phyloP scores from a whole-genome alignment of 441 rosid genomes.

The Cnidoscolus chayamansa region DNA sequence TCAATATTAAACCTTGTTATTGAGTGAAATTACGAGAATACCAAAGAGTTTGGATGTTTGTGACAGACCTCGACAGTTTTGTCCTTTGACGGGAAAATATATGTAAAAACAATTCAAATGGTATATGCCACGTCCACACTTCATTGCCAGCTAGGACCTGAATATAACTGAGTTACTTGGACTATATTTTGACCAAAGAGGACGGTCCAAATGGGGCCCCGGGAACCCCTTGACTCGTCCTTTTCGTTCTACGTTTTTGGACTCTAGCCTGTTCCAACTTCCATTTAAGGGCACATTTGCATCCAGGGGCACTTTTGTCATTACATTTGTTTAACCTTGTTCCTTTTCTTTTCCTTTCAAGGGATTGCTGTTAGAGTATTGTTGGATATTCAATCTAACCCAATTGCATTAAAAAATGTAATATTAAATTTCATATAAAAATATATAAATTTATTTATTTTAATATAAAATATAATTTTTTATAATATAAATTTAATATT shows the following conservation, averaged over 20 bases:
- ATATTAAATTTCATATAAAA: too few relatives aligned
- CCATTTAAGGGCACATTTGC: slow-evolving; percentile 3
- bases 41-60: background rate
- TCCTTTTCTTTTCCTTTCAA: too few relatives aligned
- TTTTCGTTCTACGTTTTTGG: slow-evolving; percentile 41
- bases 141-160: background rate
- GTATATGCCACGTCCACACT: background rate
- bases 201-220: slow-evolving; percentile 11
- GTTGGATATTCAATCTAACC: too few relatives aligned
- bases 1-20: background rate
- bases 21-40: background rate
- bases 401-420: too few relatives aligned
- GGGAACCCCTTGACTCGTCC: slow-evolving; percentile 27
- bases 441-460: too few relatives aligned
- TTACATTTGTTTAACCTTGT: background rate
- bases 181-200: slow-evolving; percentile 6
- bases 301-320: background rate
- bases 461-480: too few relatives aligned
- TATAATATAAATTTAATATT: too few relatives aligned
- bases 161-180: background rate
- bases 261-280: slow-evolving; percentile 36
- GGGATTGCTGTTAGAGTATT: too few relatives aligned
- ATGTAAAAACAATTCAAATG: background rate
- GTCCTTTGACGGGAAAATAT: background rate
- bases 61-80: background rate